Evolutionary conservation across 2,329 filamentous ascomycete genomes (phyloP), one percentile per base, ranked within the genome.

Genomic region (Penicillium sp.): DNA sequence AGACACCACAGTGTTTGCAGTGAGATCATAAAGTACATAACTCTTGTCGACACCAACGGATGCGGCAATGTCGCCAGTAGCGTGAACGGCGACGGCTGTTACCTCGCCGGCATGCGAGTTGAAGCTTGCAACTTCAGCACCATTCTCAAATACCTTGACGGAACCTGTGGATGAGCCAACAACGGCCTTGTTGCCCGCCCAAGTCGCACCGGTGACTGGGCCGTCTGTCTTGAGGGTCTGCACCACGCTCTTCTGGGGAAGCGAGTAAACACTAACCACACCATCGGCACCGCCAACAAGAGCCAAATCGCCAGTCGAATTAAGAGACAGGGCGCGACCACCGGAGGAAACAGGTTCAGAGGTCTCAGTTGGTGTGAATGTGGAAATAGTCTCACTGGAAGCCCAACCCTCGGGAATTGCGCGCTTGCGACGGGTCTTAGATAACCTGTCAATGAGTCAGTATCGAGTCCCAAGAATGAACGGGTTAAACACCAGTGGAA

Each of bases 31-130:
- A 54, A 97, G 82, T 2, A 91, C 82, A 64, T 95, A 90, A 69
- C 87, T 92, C 80, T 95, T 96, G 69, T 99, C 93, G 1, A 83
- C 80, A 41, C 92, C 91, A 29, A 93, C 87, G 0, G 92, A 95
- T 2, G 88, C 92, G 39, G 96, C 69, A 49, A 99, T 82, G 45
- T 87, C 82, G 33, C 87, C 88, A 57, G 87, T 86, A 1, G 93
- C 89, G 68, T 99, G 93, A 7, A 91, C 66, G 30, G 89, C 83
- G 49, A 99, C 71, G 4, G 82, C 86, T 8, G 85, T 93, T 1
- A 84, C 87, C 49, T 88, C 78, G 4, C 91, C 92, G 18, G 90
- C 87, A 69, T 99, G 93, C 44, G 88, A 84, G n/a, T 79, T 77
- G 60, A 95, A 83, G 37, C 82, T 82, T 3, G 82, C 84, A 35